Evolutionary conservation across 371 early-diverging fungal species (phyloP), one percentile per base, ranked within the genome.

Genomic region (Syncephalastrum sp.): DNA sequence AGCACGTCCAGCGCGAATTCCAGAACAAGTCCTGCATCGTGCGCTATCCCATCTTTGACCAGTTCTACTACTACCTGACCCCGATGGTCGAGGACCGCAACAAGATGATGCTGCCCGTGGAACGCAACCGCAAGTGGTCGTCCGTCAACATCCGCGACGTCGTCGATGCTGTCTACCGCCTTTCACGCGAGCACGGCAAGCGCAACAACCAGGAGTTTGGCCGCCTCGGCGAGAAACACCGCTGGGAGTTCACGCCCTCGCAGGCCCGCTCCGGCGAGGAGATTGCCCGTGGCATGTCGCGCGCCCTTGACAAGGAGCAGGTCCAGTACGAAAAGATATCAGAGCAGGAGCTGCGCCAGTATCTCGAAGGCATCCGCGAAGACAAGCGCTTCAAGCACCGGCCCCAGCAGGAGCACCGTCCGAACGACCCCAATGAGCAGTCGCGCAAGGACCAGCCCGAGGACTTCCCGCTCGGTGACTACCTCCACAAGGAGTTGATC

Each of bases 11-110:
- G 59, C 64, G 72, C n/a, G 3, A 49, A 13, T 14, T 70, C 59
- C 52, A 65, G 3, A 68, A 64, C 38, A 54, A 63, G 38, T 33
- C 38, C 38, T 61, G 63, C 14, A 63, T 74, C 46, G 16, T 70
- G 10, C 72, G 76, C 38, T 23, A 27, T 29, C 21, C 68, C 15
- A 38, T 64, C 12, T 61, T 67, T 23, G 60, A 62, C 43, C 76
- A 75, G 47, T 14, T 64, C 13, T 68, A 68, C 47, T 75, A 75
- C 57, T 75, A 53, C 8, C 41, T 72, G 63, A 66, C 67, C 21
- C 72, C 70, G 38, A 55, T 63, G 43, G 53, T 72, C 2, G 69
- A 70, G 46, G 53, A 60, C 19, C 59, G 70, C 12, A 66, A 64
- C 55, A 47, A 44, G 10, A 5, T 75, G 5, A 14, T 38, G 21